Conservation (phyloP, 345 rosid species). For the Anastatica hierochuntica region DNA sequence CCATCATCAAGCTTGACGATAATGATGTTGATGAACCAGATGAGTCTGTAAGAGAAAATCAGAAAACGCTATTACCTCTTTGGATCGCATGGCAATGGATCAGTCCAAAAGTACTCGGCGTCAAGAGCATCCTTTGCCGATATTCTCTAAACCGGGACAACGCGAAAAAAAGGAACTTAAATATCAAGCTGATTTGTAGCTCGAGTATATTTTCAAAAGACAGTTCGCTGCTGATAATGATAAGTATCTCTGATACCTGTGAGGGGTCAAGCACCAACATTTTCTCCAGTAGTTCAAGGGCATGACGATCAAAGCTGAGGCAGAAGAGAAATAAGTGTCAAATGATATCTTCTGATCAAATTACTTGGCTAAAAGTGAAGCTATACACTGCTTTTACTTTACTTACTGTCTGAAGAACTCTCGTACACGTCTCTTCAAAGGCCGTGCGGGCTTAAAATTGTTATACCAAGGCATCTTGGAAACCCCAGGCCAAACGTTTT, state of each 20-base stretch:
- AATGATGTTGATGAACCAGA: slow-evolving; percentile 2
- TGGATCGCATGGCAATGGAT: slow-evolving; percentile 91
- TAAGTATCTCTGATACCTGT: slow-evolving; percentile 42
- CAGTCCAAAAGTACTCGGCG: slow-evolving; percentile 97
- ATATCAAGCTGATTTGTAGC: neutral
- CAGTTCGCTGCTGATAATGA: neutral
- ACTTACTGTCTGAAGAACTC: slow-evolving; percentile 80
- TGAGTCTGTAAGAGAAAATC: neutral
- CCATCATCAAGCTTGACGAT: too few species aligned
- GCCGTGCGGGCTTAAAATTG: slow-evolving; percentile 47
- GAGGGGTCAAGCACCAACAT: slow-evolving; percentile 88
- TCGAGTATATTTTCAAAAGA: neutral
- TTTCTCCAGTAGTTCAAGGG: slow-evolving; percentile 82
- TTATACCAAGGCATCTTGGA: slow-evolving; percentile 58
- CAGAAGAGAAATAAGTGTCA: slow-evolving; percentile 2
- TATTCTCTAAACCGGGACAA: slow-evolving; percentile 47
- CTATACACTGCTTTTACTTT: neutral
- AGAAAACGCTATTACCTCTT: slow-evolving; percentile 41
- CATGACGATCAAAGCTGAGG: slow-evolving; percentile 73
- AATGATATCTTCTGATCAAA: slow-evolving; percentile 7
- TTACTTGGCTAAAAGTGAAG: too few species aligned
- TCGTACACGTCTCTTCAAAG: slow-evolving; percentile 58
- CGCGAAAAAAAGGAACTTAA: neutral
- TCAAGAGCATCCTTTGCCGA: slow-evolving; percentile 91
- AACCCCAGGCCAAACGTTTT: slow-evolving; percentile 59